Evolutionary conservation across 257 asterid species (phyloP), one percentile per base, ranked within the genome.

Genomic region (Penstemon newberryi): DNA sequence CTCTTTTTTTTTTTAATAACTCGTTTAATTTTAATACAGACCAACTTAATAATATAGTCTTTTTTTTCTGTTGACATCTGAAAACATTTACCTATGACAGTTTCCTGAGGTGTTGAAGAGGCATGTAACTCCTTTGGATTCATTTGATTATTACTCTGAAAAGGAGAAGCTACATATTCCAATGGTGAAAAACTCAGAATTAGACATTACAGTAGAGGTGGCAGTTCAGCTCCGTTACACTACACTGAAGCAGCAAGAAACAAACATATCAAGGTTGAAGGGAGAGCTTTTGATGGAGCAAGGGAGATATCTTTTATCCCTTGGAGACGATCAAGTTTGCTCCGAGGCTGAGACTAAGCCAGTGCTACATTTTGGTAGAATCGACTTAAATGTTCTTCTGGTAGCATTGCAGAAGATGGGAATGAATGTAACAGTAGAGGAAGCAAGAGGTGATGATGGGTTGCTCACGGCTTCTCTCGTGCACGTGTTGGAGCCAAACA

Each of bases 281-380:
- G 96, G 96, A 62, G 96, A 84, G 74, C 84, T 92, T 12, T 46
- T 70, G 60, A 53, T 80, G 0, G 89, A 84, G 75, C 79, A 73
- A 39, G 96, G 95, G 41, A 88, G 82, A 63, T 67, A 78, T 58
- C 71, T 69, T 53, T 51, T 88, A 65, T 69, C 72, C 52, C 41
- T 58, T 2, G 81, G 81, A 67, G 75, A 79, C 2, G 79, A 78
- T 11, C 79, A 57, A 74, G 66, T 12, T 7, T 67, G 84, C 57
- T 58, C 89, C 19, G 75, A 49, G 55, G 44, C 67, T 13, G 77
- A 41, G 56, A 56, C 65, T 8, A 80, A 82, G 80, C 82, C 79
- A 40, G 15, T 72, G 71, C 52, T 78, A 66, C 80, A 73, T 63
- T 65, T 77, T 70, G 96, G 96, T n/a, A 73, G 80, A 67, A 65